Conservation (phyloP, 1,284 basidiomycete genomes). For the Ganoderma lucidum region DNA sequence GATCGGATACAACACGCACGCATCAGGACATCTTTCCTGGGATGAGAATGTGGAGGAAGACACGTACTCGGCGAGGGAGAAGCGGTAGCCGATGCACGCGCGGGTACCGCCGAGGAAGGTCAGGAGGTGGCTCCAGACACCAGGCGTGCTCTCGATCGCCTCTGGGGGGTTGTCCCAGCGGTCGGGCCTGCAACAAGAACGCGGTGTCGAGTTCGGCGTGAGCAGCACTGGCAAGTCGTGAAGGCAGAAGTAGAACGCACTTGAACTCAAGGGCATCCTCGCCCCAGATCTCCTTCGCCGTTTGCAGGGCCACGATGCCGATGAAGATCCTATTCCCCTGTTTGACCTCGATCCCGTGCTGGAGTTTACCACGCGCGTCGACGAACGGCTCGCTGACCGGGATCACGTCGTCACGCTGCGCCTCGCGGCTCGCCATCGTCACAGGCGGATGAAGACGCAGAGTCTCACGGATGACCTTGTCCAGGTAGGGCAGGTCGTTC, state of each 20-base stretch:
- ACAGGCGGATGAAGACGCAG: constrained; percentile 75
- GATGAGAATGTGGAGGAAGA: neutral
- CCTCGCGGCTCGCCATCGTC: constrained; percentile 57
- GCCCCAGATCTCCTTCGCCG: constrained; percentile 59
- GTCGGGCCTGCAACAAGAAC: constrained; percentile 55
- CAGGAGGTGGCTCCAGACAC: constrained; percentile 65
- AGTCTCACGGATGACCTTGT: constrained; percentile 73
- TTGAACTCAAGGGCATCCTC: constrained; percentile 60
- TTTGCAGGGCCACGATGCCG: constrained; percentile 57
- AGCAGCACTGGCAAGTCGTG: too few species aligned
- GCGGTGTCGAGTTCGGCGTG: neutral
- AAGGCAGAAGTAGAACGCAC: constrained; percentile 38
- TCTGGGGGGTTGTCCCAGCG: constrained; percentile 62
- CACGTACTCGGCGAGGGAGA: constrained; percentile 69
- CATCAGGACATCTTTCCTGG: constrained; percentile 52
- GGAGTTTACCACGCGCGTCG: constrained; percentile 39
- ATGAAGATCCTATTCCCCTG: constrained; percentile 57
- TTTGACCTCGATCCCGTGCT: constrained; percentile 42
- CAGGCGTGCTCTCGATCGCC: constrained; percentile 54
- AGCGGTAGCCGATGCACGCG: constrained; percentile 75
- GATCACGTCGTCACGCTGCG: constrained; percentile 56
- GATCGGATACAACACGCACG: neutral
- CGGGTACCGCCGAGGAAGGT: constrained; percentile 69
- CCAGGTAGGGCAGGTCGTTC: constrained; percentile 66
- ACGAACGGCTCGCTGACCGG: constrained; percentile 45